phyloP scores from a whole-genome alignment of 257 asterid species.

The Orobanche coerulescens region DNA sequence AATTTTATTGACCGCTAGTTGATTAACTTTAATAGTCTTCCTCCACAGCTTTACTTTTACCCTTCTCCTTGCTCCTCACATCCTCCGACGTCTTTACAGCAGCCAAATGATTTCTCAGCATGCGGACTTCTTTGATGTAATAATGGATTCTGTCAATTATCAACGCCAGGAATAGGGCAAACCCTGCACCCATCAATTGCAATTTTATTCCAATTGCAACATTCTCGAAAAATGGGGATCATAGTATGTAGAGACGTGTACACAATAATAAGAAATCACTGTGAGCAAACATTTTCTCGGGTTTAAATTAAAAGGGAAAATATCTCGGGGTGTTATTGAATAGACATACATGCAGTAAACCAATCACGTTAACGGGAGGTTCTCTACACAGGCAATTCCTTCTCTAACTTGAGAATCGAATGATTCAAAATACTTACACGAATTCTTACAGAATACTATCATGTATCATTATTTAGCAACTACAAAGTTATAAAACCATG shows the following conservation, averaged over 20 bases:
- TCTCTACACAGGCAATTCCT: neutral
- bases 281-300: neutral
- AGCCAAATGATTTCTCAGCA: conserved; percentile 67
- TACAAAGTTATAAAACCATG: no score
- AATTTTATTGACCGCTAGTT: conserved; percentile 22
- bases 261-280: neutral
- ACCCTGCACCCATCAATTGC: conserved; percentile 37
- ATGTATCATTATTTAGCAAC: no score
- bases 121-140: conserved; percentile 81
- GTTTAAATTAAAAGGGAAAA: no score
- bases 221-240: neutral
- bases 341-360: no score
- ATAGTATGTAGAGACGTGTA: neutral
- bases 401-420: neutral
- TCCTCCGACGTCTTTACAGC: conserved; percentile 48
- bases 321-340: no score
- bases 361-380: neutral
- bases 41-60: conserved; percentile 29
- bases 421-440: neutral
- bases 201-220: conserved; percentile 7
- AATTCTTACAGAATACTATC: neutral
- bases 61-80: conserved; percentile 28
- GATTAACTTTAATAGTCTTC: conserved; percentile 28
- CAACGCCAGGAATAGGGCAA: conserved; percentile 50
- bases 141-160: conserved; percentile 84